Base-by-base conservation (phyloP, 2,329 filamentous ascomycete species). In the Incumbomyces delicatus region DNA sequence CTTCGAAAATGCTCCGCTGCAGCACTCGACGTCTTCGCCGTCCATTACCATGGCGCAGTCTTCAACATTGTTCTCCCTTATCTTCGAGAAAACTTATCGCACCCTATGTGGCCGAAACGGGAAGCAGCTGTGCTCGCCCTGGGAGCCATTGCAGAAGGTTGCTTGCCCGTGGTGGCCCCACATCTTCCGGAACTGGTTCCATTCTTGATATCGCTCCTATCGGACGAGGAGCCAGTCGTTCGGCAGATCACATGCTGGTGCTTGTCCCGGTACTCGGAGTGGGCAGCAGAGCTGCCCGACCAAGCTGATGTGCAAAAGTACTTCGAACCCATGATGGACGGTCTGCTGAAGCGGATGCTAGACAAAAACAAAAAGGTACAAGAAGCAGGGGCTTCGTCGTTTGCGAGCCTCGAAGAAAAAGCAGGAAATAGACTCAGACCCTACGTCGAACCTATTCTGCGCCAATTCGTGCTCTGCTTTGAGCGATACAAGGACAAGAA, bases 201-300 rank as follows among this genome's bases (percentile, higher is more conserved):
- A 1, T 98, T 94, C 63, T 77, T 98, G 40, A 84, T 96, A 56
- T 83, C 84, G 6, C 76, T 95, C 0, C 74, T 98, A 31, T 78
- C 84, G 48, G 92, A 98, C 60, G 62, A 76, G 1, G 88, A 95
- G 65, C 87, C 92, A 12, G 84, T 96, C 12, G 90, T 98, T 32
- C 78, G 92, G 51, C 87, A 95, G 62, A 98, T 98, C 55, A 96
- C 90, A 18, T 98, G 92, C 66, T 98, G 92, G 92, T 94, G 92
- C 5, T 76, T 98, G 17, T 89, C 89, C 14, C 79, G 92, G 38
- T 98, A 95, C 66, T 95, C 92, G 4, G 74, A 81, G 37, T 98
- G 92, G 92, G 90, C 89, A 8, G 84, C 88, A 3, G 78, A 81
- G 52, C 75, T 95, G 17, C 69, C 77, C 18, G 79, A 83, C 41